A percentile compares a stretch with the other conserved stretches of the same genome.
phyloP scores from a whole-genome alignment of 2,329 filamentous ascomycete genomes.

The Trichoderma arundinaceum region DNA sequence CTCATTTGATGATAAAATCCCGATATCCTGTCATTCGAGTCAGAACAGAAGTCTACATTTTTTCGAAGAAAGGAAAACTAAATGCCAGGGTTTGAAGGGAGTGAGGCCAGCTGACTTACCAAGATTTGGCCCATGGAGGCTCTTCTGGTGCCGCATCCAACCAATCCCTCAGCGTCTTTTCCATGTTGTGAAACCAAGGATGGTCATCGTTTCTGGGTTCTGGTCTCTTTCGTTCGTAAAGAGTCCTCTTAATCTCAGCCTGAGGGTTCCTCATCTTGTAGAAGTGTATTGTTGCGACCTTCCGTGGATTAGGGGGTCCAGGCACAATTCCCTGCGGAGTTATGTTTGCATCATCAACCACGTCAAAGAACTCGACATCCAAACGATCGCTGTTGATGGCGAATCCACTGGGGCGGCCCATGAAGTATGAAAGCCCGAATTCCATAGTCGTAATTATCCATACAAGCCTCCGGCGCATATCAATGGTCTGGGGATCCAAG shows the following conservation, averaged over 20 bases:
- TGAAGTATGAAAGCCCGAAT: conserved; percentile 81
- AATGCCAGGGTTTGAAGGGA: background rate
- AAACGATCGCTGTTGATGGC: conserved; percentile 82
- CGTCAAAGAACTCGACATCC: conserved; percentile 83
- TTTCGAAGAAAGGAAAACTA: background rate
- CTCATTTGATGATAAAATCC: conserved; percentile 84
- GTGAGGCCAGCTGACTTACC: conserved; percentile 60
- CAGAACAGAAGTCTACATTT: background rate
- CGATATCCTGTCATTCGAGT: conserved; percentile 56
- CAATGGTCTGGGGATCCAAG: conserved; percentile 75
- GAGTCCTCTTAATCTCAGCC: conserved; percentile 80
- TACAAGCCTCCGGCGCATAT: conserved; percentile 85
- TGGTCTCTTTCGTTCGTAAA: conserved; percentile 83
- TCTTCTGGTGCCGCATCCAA: conserved; percentile 75
- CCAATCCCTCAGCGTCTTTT: conserved; percentile 80
- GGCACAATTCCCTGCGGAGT: conserved; percentile 75
- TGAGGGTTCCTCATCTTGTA: conserved; percentile 89
- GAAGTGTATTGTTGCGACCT: conserved; percentile 89
- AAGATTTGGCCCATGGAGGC: conserved; percentile 74
- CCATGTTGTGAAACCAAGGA: conserved; percentile 85
- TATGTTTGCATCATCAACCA: conserved; percentile 83
- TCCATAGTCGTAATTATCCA: conserved; percentile 93
- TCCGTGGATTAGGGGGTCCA: conserved; percentile 77
- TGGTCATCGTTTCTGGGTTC: conserved; percentile 80
- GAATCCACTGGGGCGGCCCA: conserved; percentile 86